Evolutionary conservation across 176 grass and related monocot genomes (phyloP), one percentile per base, ranked within the genome.

Genomic region (Rhipidocladum racemiflorum): DNA sequence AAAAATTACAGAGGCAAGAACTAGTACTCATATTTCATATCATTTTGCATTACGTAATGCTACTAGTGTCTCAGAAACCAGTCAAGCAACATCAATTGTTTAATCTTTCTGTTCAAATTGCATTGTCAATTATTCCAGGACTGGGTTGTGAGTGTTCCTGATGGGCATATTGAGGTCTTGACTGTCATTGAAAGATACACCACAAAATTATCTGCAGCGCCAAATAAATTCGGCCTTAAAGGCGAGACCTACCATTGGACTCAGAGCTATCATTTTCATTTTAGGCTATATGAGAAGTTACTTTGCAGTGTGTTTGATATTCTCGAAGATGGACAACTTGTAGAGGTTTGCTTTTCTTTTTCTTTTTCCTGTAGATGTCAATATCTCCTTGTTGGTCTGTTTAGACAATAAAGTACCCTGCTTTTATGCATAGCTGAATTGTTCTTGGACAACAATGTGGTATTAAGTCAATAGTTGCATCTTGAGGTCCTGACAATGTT

Each of bases 241-340:
- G 72, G 78, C 12, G 90, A 92, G 74, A 91, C 66, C 64, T 91
- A 91, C 32, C 90, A 91, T 82, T 93, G 94, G 91, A 93, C 87
- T 46, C 75, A 63, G 32, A 92, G 82, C 53, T 97, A 92, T 70
- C 89, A 86, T 87, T 92, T 97, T 79, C 89, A 97, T 81, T 85
- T 90, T 76, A 94, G 81, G 77, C 17, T 97, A 64, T 97, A 97
- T 83, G 92, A 92, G 85, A 97, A 90, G 44, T 83, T 97, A 60
- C 92, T 97, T 68, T 90, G 39, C 76, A 92, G 86, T 81, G 87
- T 97, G 53, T 97, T 97, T 81, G 94, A 97, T 90, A 81, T 94
- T 87, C 94, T 97, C 16, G 94, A 97, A 91, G 92, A 94, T 72
- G 92, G 92, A n/a, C 88, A 94, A 20, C 79, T 97, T 74, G 57